phyloP scores from a whole-genome alignment of 768 basidiomycete species.

The Coprinellus aureogranulatus region DNA sequence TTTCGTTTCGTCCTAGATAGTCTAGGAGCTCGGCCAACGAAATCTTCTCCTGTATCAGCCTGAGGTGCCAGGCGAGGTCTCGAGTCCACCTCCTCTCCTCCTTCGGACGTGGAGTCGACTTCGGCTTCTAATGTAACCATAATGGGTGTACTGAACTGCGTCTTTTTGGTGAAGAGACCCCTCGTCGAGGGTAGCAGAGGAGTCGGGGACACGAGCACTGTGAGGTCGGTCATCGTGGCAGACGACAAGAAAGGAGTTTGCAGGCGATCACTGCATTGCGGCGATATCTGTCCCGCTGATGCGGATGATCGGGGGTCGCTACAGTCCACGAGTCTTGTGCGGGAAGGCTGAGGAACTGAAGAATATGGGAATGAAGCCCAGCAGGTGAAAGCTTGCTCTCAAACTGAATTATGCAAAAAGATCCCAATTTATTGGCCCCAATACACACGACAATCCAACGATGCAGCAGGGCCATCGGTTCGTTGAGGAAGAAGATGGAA shows the following conservation, averaged over 20 bases:
- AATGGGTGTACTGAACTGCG: conserved; percentile 28
- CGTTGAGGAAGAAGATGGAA: no score
- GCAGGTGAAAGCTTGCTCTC: no score
- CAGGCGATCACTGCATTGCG: no score
- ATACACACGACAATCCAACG: no score
- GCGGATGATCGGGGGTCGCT: no score
- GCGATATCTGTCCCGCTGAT: no score
- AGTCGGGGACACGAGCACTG: conserved; percentile 49
- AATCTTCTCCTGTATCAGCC: background rate
- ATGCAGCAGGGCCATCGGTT: no score
- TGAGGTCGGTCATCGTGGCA: conserved; percentile 49
- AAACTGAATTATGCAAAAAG: no score
- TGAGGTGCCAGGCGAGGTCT: conserved; percentile 1
- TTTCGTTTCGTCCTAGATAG: conserved; percentile 3
- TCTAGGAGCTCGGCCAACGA: background rate
- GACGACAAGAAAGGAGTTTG: background rate
- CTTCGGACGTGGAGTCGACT: conserved; percentile 20
- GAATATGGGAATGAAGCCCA: no score
- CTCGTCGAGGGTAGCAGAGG: conserved; percentile 38
- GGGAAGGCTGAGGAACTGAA: no score
- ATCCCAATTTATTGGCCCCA: no score
- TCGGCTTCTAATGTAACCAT: conserved; percentile 45
- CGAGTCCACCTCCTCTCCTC: conserved; percentile 15
- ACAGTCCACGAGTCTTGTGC: no score
- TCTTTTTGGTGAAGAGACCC: conserved; percentile 32